phyloP scores from a whole-genome alignment of 2,329 filamentous ascomycete species.

The Colletotrichum sp. region DNA sequence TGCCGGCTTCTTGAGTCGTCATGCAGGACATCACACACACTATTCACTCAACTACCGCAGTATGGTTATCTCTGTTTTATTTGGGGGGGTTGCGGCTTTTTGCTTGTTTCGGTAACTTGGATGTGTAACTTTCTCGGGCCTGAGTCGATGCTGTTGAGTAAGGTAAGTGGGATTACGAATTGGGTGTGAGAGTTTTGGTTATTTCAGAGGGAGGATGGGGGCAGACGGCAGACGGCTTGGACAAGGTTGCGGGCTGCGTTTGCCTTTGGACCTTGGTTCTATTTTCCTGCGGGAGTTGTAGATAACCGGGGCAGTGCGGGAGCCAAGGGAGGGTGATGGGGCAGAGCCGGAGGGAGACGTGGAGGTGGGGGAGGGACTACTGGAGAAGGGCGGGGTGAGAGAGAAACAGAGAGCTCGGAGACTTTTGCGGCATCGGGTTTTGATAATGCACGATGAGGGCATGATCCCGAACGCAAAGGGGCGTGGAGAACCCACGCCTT shows the following conservation, averaged over 20 bases:
- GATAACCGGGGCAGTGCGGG: background rate
- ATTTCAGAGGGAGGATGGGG: background rate
- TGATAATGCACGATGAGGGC: slow-evolving; percentile 9
- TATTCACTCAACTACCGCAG: background rate
- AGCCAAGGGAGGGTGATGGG: background rate
- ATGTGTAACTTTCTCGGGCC: background rate
- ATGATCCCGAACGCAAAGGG: background rate
- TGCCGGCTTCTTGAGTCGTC: background rate
- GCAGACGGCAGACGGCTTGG: background rate
- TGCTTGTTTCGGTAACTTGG: background rate
- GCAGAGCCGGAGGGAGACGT: background rate
- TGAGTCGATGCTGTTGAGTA: background rate
- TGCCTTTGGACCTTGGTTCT: background rate
- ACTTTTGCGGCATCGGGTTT: background rate
- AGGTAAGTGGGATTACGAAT: background rate
- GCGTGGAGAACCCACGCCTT: background rate
- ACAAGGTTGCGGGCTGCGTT: background rate
- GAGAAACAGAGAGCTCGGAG: background rate
- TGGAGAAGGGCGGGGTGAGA: background rate
- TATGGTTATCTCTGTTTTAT: background rate
- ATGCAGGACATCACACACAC: background rate
- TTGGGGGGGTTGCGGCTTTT: background rate
- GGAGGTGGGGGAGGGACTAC: background rate
- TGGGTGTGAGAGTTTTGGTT: background rate
- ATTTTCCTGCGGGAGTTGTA: background rate